Evolutionary conservation across 495 filamentous ascomycete species (phyloP).

Genomic region (Aspergillus steynii): DNA sequence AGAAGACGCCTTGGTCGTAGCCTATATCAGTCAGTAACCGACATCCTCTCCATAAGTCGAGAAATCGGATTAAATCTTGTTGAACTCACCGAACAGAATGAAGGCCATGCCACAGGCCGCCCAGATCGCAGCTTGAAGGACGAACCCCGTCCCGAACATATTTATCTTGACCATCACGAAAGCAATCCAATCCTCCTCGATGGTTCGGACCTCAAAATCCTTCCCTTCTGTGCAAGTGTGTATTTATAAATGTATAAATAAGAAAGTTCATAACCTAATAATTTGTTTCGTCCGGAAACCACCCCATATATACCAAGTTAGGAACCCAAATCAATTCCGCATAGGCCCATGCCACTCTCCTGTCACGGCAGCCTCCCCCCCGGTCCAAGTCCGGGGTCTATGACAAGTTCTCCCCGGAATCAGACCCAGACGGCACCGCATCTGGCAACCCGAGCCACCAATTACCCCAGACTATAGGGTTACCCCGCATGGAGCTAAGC

Average conservation of each 20-base stretch:
- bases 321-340: not conserved
- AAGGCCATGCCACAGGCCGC: conserved; percentile 26
- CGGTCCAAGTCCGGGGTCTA: not conserved
- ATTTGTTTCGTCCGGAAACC: too few relatives aligned
- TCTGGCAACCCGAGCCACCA: conserved; percentile 18
- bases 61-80: too few relatives aligned
- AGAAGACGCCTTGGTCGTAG: conserved; percentile 59
- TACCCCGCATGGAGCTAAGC: conserved; percentile 7
- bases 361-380: not conserved
- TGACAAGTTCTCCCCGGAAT: not conserved
- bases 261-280: not conserved
- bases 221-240: not conserved
- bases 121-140: conserved; percentile 25
- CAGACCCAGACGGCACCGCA: conserved; percentile 6
- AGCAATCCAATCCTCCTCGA: too few relatives aligned
- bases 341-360: not conserved
- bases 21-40: conserved; percentile 22
- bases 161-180: conserved; percentile 18
- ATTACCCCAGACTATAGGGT: conserved; percentile 9
- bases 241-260: not conserved
- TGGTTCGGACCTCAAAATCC: too few relatives aligned
- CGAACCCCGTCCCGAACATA: conserved; percentile 21
- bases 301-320: not conserved
- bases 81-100: conserved; percentile 22
- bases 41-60: not conserved